Evolutionary conservation across 2,329 filamentous ascomycete species (phyloP), one percentile per base, ranked within the genome.

Genomic region (Scytalidium sp.): DNA sequence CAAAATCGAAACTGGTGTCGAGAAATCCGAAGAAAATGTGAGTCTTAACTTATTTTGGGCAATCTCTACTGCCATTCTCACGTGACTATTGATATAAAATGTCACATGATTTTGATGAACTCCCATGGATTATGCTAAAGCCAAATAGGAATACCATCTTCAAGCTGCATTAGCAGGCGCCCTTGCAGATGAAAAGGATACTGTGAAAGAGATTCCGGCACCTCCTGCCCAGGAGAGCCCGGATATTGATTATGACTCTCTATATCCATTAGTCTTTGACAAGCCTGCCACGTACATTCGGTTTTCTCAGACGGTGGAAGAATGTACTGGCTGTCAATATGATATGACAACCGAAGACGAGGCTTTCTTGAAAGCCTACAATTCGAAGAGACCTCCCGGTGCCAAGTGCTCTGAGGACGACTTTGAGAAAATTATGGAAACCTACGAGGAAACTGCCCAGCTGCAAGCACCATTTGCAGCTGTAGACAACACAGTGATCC

Each of bases 281-380:
- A 87, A 95, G 69, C 91, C 94, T 46, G 84, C 86, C 54, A 94
- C 92, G 54, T 97, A 97, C 71, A 96, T 99, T 67, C 90, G 93
- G 57, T 97, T 96, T 74, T 97, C 94, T 56, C 93, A 96, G 59
- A 99, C 94, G 2, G 93, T 99, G 54, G 94, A 99, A 72, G 94
- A 99, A 71, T 96, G 88, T 62, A 87, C 90, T 64, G 88, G 89
- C 62, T 88, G 87, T 66, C 83, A 86, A 61, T 99, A 99, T 84
- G 91, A 96, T 72, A 93, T 97, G 88, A 92, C 85, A 22, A 85
- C 87, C 57, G 90, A 96, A 64, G 94, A 99, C 72, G 88, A 91
- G 67, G 82, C 79, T 49, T 96, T 90, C 65, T 80, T 99, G 60
- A 88, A 86, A 64, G 78, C 82, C 58, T 87, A 94, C 74, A 99